These are phyloP conservation scores for Eucalyptus paniculata DNA, from an alignment of 345 rosid genomes.

Conservation along the genomic window DNA sequence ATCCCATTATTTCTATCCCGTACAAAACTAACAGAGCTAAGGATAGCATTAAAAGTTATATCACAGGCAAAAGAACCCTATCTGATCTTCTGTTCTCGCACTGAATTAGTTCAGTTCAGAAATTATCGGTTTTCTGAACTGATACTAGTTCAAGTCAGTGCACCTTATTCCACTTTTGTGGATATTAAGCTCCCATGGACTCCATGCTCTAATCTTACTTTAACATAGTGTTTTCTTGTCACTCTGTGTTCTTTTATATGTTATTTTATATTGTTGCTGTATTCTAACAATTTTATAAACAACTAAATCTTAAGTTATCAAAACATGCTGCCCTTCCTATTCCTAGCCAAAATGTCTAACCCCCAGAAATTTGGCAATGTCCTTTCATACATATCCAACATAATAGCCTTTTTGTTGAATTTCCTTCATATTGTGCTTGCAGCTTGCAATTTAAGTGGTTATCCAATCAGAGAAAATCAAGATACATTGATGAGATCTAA, in stretches of 20 bases:
- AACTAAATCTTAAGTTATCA: neutral
- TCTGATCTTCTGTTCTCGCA: neutral
- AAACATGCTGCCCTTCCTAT: neutral
- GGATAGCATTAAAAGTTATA: neutral
- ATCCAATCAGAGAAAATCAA: neutral
- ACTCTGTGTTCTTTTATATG: neutral
- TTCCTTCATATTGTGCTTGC: neutral
- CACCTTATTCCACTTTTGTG: neutral
- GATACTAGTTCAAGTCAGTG: neutral
- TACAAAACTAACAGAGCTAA: neutral
- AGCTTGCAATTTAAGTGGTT: neutral
- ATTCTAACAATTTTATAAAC: neutral
- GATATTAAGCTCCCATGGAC: neutral
- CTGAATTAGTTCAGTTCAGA: neutral
- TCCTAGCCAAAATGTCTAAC: neutral
- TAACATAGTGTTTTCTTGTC: neutral
- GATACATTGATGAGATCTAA: neutral
- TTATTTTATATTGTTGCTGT: neutral
- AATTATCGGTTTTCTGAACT: neutral
- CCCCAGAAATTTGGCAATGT: neutral
- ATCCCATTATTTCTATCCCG: neutral
- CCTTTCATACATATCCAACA: neutral
- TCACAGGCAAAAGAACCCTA: neutral
- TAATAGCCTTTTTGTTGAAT: neutral
- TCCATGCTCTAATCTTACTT: neutral